These are phyloP conservation scores for Phanerodontia chrysosporium DNA, from an alignment of 768 basidiomycete species.

Conservation along the genomic window DNA sequence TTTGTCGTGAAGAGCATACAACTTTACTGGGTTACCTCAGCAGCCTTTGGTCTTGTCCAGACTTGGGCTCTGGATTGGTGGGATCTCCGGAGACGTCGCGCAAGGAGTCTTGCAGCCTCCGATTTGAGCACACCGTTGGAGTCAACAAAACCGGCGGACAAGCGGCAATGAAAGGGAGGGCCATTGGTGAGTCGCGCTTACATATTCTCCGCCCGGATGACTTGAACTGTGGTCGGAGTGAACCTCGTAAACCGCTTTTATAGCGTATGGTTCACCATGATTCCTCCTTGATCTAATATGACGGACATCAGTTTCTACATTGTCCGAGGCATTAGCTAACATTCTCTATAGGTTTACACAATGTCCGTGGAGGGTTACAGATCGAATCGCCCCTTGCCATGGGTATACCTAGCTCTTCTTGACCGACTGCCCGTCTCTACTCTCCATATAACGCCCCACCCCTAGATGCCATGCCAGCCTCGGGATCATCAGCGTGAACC, in stretches of 20 bases:
- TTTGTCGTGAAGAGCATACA: constrained; percentile 50
- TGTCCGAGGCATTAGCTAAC: not conserved
- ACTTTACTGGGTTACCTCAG: constrained; percentile 77
- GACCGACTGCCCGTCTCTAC: constrained; percentile 43
- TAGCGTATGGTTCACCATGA: constrained; percentile 51
- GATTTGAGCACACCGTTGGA: too few species aligned
- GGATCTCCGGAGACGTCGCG: constrained; percentile 38
- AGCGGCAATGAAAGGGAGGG: not conserved
- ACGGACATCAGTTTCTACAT: constrained; percentile 27
- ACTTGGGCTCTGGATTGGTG: constrained; percentile 71
- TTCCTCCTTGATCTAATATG: constrained; percentile 92
- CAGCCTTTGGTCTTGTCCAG: constrained; percentile 67
- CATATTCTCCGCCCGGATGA: constrained; percentile 44
- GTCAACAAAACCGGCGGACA: not conserved
- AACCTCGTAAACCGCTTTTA: constrained; percentile 37
- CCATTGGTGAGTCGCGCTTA: not conserved
- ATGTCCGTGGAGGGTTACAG: not conserved
- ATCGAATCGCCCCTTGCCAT: not conserved
- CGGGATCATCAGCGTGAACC: constrained; percentile 63
- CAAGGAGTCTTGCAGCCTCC: not conserved
- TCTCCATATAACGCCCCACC: constrained; percentile 67
- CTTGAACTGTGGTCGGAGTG: constrained; percentile 73
- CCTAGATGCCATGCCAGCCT: constrained; percentile 73
- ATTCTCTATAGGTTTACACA: not conserved
- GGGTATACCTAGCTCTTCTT: constrained; percentile 13